A percentile compares a stretch with the other conserved stretches of the same genome.
Evolutionary conservation across 805 yeast genomes (phyloP).

Genomic region (Wickerhamomyces pijperi): DNA sequence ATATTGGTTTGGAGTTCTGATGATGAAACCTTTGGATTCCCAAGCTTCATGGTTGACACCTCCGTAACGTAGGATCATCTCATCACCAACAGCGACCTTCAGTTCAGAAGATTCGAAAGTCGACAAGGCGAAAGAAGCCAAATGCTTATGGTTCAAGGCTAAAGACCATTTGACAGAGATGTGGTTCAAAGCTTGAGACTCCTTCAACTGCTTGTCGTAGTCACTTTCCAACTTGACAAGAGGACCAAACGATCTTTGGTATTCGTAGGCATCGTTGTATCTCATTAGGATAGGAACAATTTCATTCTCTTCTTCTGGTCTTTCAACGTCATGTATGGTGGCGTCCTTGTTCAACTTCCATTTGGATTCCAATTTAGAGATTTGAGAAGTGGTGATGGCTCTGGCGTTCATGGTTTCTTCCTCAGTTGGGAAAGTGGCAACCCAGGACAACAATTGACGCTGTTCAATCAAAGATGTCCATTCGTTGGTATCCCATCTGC

Average conservation of each 20-base stretch:
- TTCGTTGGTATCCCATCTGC: constrained; percentile 76
- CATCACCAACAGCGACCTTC: constrained; percentile 79
- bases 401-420: constrained; percentile 48
- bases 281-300: constrained; percentile 64
- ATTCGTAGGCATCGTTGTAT: constrained; percentile 74
- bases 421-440: constrained; percentile 59
- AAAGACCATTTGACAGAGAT: constrained; percentile 65
- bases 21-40: constrained; percentile 64
- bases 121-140: constrained; percentile 60
- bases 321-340: constrained; percentile 54
- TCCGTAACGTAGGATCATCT: constrained; percentile 53
- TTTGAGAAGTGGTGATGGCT: constrained; percentile 50
- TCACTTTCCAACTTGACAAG: constrained; percentile 75
- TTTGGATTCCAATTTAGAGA: constrained; percentile 61
- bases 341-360: constrained; percentile 72
- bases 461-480: constrained; percentile 86
- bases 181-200: constrained; percentile 66
- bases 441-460: constrained; percentile 71
- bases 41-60: constrained; percentile 52
- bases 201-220: constrained; percentile 62
- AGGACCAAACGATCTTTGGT: constrained; percentile 79
- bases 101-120: constrained; percentile 54
- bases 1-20: constrained; percentile 55
- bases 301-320: constrained; percentile 42
- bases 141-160: constrained; percentile 51